Percentiles rank a stretch among this genome's conserved stretches.
phyloP scores from a whole-genome alignment of 2,329 filamentous ascomycete genomes.

The Orbilia javanica region DNA sequence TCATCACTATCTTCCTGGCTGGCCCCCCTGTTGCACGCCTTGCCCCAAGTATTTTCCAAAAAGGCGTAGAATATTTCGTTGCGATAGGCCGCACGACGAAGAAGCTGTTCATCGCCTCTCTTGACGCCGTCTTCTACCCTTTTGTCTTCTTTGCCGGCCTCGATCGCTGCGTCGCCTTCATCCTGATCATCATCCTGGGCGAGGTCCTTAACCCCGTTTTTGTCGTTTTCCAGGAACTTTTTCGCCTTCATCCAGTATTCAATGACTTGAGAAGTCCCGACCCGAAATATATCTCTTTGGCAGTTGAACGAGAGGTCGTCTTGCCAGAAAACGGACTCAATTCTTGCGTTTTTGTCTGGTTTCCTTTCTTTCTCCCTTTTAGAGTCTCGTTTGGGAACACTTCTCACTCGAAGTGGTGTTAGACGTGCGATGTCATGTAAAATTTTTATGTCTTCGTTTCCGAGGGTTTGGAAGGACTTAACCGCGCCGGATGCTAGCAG shows the following conservation, averaged over 20 bases:
- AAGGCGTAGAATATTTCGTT: slow-evolving; percentile 47
- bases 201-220: not conserved
- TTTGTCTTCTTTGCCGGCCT: slow-evolving; percentile 38
- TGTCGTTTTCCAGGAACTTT: slow-evolving; percentile 18
- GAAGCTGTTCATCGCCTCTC: slow-evolving; percentile 27
- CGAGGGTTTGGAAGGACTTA: slow-evolving; percentile 67
- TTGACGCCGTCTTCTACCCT: slow-evolving; percentile 37
- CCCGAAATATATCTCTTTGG: slow-evolving; percentile 48
- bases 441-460: slow-evolving; percentile 63
- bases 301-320: slow-evolving; percentile 43
- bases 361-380: not conserved
- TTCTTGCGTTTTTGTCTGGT: not conserved
- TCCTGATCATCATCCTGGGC: slow-evolving; percentile 11
- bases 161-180: slow-evolving; percentile 28
- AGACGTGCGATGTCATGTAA: slow-evolving; percentile 66
- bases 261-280: slow-evolving; percentile 19
- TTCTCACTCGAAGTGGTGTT: slow-evolving; percentile 65
- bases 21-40: not conserved
- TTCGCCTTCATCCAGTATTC: slow-evolving; percentile 46
- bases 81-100: slow-evolving; percentile 48
- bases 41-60: slow-evolving; percentile 43
- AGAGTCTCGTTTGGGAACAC: slow-evolving; percentile 58
- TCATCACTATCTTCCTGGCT: not conserved
- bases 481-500: slow-evolving; percentile 69
- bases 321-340: slow-evolving; percentile 35